Evolutionary conservation across 73 alveolate species (phyloP).

Genomic region (Symbiodinium pilosum): DNA sequence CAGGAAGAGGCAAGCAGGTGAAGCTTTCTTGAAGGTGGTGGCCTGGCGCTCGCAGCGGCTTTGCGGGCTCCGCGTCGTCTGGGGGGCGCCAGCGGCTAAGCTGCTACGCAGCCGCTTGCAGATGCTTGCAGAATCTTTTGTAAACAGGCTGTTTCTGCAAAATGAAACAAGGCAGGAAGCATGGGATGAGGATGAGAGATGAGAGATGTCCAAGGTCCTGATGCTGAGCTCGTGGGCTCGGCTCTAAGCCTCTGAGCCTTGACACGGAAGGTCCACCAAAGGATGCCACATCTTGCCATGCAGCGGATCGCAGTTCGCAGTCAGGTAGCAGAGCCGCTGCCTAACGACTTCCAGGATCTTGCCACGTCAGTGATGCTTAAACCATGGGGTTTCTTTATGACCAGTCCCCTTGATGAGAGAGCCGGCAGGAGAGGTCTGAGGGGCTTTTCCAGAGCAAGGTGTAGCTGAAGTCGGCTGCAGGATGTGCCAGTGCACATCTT

Average conservation of each 20-base stretch:
- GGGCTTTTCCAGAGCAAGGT: no score
- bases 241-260: no score
- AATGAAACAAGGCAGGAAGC: not conserved
- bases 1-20: no score
- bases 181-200: not conserved
- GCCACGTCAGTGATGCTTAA: no score
- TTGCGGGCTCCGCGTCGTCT: constrained; percentile 47
- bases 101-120: not conserved
- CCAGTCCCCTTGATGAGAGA: no score
- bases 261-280: no score
- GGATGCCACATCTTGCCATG: no score
- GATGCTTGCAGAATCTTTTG: not conserved
- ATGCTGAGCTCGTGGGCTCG: constrained; percentile 64
- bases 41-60: constrained; percentile 52
- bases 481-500: constrained; percentile 76
- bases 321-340: constrained; percentile 80
- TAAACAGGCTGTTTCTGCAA: not conserved
- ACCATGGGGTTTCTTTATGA: no score
- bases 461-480: no score
- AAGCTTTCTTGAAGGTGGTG: constrained; percentile 32
- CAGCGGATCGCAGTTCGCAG: no score
- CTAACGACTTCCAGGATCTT: constrained; percentile 23
- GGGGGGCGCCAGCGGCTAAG: constrained; percentile 28
- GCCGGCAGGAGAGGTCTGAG: no score
- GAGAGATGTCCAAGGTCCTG: constrained; percentile 19